Evolutionary conservation across 371 early-diverging fungal species (phyloP).

Genomic region (Rhizomucor pusillus): DNA sequence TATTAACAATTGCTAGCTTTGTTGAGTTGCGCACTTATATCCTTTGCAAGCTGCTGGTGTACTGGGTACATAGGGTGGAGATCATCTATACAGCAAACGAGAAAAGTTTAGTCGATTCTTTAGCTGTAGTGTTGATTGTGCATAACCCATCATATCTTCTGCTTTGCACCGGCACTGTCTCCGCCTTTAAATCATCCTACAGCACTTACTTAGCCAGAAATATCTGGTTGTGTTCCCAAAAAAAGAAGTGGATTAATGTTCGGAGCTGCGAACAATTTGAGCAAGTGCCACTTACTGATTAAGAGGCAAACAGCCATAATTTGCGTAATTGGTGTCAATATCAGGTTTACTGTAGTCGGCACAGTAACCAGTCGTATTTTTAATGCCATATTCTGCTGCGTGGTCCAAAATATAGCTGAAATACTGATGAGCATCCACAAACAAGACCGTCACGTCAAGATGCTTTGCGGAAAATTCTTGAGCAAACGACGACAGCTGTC

Average conservation of each 20-base stretch:
- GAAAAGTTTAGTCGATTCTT: background rate
- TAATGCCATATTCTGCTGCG: conserved; percentile 5
- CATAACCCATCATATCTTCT: background rate
- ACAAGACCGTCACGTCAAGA: conserved; percentile 1
- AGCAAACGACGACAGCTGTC: background rate
- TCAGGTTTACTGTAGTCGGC: background rate
- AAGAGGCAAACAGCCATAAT: background rate
- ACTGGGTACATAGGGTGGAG: conserved; percentile 14
- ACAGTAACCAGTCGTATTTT: conserved; percentile 6
- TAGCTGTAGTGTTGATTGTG: background rate
- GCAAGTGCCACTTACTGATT: conserved; percentile 8
- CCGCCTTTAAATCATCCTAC: background rate
- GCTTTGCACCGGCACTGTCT: too few species aligned
- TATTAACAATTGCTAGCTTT: too few species aligned
- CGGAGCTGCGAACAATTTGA: background rate
- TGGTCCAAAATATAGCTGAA: conserved; percentile 8
- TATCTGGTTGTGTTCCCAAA: conserved; percentile 5
- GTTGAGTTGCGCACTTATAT: conserved; percentile 2
- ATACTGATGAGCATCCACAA: conserved; percentile 13
- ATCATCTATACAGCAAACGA: conserved; percentile 1
- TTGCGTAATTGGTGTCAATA: background rate
- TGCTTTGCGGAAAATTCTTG: background rate
- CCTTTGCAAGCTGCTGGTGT: conserved; percentile 7
- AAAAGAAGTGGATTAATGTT: background rate
- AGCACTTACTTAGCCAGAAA: conserved; percentile 19